Evolutionary conservation across 768 basidiomycete species (phyloP).

Genomic region (Russula sp.): DNA sequence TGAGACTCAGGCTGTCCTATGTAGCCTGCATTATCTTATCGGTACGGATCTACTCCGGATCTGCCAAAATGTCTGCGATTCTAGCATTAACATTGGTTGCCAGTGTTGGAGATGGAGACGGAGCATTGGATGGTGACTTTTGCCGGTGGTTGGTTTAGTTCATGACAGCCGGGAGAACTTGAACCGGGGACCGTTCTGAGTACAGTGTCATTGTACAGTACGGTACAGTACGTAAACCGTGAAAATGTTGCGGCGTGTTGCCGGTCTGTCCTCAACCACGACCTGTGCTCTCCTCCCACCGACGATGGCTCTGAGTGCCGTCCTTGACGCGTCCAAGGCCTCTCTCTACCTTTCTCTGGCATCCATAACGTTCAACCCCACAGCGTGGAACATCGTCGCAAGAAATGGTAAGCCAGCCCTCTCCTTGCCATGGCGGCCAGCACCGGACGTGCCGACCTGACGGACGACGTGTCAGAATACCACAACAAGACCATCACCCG

Average conservation of each 20-base stretch:
- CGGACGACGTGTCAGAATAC: conserved; percentile 45
- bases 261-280: conserved; percentile 1
- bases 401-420: conserved; percentile 64
- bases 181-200: neutral
- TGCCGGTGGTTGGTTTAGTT: too few relatives aligned
- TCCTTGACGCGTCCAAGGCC: conserved; percentile 55
- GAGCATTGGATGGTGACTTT: too few relatives aligned
- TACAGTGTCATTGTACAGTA: too few relatives aligned
- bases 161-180: too few relatives aligned
- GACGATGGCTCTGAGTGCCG: conserved; percentile 30
- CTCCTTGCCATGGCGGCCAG: neutral
- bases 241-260: neutral
- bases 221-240: neutral
- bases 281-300: neutral
- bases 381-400: conserved; percentile 94
- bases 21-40: too few relatives aligned
- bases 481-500: conserved; percentile 84
- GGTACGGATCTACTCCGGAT: too few relatives aligned
- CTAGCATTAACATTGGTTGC: too few relatives aligned
- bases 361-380: conserved; percentile 83
- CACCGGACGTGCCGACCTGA: conserved; percentile 29
- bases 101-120: too few relatives aligned
- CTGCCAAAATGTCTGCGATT: too few relatives aligned
- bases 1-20: too few relatives aligned
- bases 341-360: conserved; percentile 63